Base-by-base conservation (phyloP, 2,329 filamentous ascomycete genomes). In the Pseudomassariella vexata region DNA sequence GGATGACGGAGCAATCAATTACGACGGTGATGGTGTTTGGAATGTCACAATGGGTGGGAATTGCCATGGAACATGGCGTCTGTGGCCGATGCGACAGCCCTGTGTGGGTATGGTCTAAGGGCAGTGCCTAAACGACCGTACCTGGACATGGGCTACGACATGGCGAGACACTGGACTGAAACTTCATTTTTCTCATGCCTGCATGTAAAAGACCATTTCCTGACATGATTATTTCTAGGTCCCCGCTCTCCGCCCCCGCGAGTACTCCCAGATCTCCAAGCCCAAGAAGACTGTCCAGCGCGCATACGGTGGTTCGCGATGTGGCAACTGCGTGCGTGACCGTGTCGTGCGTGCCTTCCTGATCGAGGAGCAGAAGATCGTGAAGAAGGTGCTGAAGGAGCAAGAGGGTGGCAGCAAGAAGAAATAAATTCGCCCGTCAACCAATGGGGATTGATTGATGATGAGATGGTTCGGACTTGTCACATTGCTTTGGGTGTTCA, bases 311-410 rank as follows among this genome's bases (percentile, higher is more conserved):
- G 92, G 92, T 62, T 95, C 89, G 59, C 86, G 92, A 79, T 98
- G 92, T 77, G 88, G 85, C 63, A 92, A 87, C 79, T 98, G 92
- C 70, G 92, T 98, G 55, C 89, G 90, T 69, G 92, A 98, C 76
- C 85, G 92, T 56, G 86, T 98, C 54, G 87, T 95, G 55, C 87
- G 92, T 56, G 92, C 92, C 47, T 98, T 98, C 83, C 74, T 98
- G 66, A 96, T 98, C 52, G 94, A 98, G 78, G 92, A 98, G 82
- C 92, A 98, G 79, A 98, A 98, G 86, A 96, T 98, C 58, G 92
- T 98, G 71, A 98, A 98, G 88, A 98, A 98, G 86, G 92, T 98
- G 59, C 80, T 96, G 66, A 95, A 95, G 85, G 90, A 96, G 79
- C 86, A 94, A 74, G 84, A 86, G 76, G 84, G 66, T 59, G 63